A percentile compares a stretch with the other conserved stretches of the same genome.
phyloP scores from a whole-genome alignment of 495 filamentous ascomycete genomes.

The Penicillium canariense region DNA sequence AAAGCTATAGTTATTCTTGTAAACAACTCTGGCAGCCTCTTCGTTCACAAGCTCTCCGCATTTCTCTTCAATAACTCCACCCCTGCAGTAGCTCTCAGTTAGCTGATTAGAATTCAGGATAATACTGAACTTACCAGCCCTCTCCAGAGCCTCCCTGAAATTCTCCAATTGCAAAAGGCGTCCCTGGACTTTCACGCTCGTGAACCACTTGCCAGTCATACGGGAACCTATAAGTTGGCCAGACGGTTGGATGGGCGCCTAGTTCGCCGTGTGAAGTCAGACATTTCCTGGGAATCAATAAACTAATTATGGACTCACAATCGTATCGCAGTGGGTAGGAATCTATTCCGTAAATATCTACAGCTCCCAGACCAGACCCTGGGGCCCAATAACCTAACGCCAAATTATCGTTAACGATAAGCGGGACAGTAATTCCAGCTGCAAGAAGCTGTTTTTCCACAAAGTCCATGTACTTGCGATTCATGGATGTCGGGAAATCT shows the following conservation, averaged over 20 bases:
- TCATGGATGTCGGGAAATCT: constrained; percentile 36
- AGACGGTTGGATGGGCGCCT: constrained; percentile 41
- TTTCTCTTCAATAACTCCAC: constrained; percentile 56
- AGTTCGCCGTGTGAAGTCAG: not conserved
- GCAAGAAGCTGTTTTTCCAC: constrained; percentile 58
- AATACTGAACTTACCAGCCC: constrained; percentile 6
- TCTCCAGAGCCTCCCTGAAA: constrained; percentile 19
- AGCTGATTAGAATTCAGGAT: constrained; percentile 36
- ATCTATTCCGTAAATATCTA: constrained; percentile 73
- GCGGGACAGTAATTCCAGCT: constrained; percentile 63
- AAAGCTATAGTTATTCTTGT: constrained; percentile 69
- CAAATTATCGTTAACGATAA: constrained; percentile 65
- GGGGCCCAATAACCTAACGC: constrained; percentile 56
- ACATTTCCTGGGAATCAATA: not conserved
- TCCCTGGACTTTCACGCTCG: constrained; percentile 52
- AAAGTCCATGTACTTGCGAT: constrained; percentile 60
- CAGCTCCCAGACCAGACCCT: constrained; percentile 54
- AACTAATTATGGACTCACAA: constrained; percentile 28
- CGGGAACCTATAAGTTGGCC: constrained; percentile 42
- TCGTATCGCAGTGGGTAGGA: constrained; percentile 60
- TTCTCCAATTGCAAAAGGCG: constrained; percentile 62
- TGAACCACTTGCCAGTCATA: constrained; percentile 44
- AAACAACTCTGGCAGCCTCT: constrained; percentile 67
- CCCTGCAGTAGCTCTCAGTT: constrained; percentile 44
- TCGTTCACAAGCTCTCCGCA: constrained; percentile 58